Evolutionary conservation across 257 asterid species (phyloP).

Genomic region (Leptodermis oblonga): DNA sequence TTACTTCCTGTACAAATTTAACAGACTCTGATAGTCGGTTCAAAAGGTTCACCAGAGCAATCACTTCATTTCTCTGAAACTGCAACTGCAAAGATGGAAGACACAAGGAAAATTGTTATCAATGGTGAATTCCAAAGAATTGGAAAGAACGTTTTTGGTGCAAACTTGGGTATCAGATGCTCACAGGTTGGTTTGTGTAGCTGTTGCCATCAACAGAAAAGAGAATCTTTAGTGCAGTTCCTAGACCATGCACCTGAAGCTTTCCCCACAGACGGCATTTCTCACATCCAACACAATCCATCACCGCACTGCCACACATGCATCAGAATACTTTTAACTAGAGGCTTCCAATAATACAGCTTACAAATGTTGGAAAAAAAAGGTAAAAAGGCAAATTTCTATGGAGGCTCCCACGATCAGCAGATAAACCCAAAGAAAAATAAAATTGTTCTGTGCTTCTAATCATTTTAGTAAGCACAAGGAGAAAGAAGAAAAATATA

Average conservation of each 20-base stretch:
- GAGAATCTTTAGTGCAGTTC: slow-evolving; percentile 89
- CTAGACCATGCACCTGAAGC: slow-evolving; percentile 95
- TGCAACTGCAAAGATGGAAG: slow-evolving; percentile 46
- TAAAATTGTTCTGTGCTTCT: not conserved
- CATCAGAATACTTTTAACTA: slow-evolving; percentile 14
- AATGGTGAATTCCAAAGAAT: not conserved
- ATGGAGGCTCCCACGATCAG: not conserved
- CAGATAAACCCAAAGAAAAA: not conserved
- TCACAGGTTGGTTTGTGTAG: slow-evolving; percentile 50
- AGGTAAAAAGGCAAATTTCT: not conserved
- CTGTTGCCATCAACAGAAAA: slow-evolving; percentile 66
- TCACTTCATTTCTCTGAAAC: slow-evolving; percentile 90
- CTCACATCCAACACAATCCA: slow-evolving; percentile 97
- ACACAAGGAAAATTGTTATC: not conserved
- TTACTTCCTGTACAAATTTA: slow-evolving; percentile 62
- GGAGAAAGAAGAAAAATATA: not conserved
- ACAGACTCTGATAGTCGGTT: slow-evolving; percentile 83
- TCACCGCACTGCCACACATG: slow-evolving; percentile 58
- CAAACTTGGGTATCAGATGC: slow-evolving; percentile 25
- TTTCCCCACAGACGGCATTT: slow-evolving; percentile 98
- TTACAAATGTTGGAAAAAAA: not conserved
- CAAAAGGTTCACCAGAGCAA: slow-evolving; percentile 82
- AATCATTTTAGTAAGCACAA: not conserved
- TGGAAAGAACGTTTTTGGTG: not conserved
- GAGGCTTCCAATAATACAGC: not conserved